Conservation (phyloP, 495 filamentous ascomycete species). For the Aspergillus homomorphus region DNA sequence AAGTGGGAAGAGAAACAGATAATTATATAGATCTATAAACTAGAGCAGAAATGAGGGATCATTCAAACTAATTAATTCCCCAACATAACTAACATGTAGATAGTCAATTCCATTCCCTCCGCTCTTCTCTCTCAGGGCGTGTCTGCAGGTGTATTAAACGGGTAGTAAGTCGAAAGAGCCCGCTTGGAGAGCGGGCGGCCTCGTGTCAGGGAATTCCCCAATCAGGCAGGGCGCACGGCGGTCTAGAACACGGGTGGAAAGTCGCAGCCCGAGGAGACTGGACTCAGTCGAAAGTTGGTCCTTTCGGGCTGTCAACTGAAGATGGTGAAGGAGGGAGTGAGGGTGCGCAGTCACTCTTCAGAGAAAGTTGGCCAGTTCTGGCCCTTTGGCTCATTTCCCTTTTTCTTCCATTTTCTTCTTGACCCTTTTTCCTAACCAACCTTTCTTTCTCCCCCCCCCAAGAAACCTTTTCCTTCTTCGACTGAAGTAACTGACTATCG, state of each 20-base stretch:
- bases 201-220: constrained; percentile 28
- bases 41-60: no score
- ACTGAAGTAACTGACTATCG: no score
- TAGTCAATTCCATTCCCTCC: no score
- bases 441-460: constrained; percentile 8
- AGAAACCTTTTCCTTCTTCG: constrained; percentile 10
- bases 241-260: constrained; percentile 27
- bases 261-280: constrained; percentile 25
- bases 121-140: no score
- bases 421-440: neutral
- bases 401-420: neutral
- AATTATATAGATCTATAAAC: neutral
- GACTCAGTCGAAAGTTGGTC: no score
- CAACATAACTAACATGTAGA: no score
- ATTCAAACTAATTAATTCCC: no score
- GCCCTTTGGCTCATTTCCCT: constrained; percentile 16
- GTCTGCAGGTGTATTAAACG: no score
- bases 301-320: constrained; percentile 8
- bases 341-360: constrained; percentile 13
- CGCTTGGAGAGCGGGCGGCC: constrained; percentile 14
- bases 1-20: neutral
- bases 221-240: constrained; percentile 18
- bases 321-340: no score
- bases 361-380: no score
- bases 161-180: no score